A percentile compares a stretch with the other conserved stretches of the same genome.
phyloP scores from a whole-genome alignment of 2,329 filamentous ascomycete genomes.

The Aspergillus quadricinctus region DNA sequence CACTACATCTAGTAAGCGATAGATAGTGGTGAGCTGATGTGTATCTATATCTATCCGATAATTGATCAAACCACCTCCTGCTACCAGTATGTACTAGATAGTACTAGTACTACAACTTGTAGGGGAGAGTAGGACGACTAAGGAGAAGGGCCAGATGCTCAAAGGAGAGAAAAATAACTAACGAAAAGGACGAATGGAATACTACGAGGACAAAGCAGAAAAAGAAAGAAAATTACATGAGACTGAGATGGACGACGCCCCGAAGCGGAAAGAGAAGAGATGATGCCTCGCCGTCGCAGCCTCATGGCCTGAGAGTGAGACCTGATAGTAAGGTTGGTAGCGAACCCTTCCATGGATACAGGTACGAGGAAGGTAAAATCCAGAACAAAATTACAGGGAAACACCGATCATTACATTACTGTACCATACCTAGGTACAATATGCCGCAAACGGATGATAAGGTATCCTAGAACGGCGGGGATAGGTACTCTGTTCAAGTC shows the following conservation, averaged over 20 bases:
- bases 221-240: not conserved
- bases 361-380: too few species aligned
- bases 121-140: not conserved
- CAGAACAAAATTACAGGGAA: not conserved
- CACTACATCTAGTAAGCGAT: not conserved
- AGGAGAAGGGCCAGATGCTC: not conserved
- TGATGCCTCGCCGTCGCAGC: not conserved
- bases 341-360: not conserved
- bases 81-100: not conserved
- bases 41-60: not conserved
- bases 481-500: not conserved
- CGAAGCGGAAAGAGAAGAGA: not conserved
- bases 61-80: not conserved
- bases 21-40: not conserved
- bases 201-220: not conserved
- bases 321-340: not conserved
- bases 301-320: not conserved
- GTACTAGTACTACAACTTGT: not conserved
- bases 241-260: not conserved
- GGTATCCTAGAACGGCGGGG: too few species aligned
- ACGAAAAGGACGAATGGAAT: not conserved
- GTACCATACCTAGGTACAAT: not conserved
- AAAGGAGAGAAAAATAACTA: not conserved
- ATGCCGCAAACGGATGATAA: not conserved
- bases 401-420: not conserved